phyloP scores from a whole-genome alignment of 768 basidiomycete species.

The Tylopilus felleus region DNA sequence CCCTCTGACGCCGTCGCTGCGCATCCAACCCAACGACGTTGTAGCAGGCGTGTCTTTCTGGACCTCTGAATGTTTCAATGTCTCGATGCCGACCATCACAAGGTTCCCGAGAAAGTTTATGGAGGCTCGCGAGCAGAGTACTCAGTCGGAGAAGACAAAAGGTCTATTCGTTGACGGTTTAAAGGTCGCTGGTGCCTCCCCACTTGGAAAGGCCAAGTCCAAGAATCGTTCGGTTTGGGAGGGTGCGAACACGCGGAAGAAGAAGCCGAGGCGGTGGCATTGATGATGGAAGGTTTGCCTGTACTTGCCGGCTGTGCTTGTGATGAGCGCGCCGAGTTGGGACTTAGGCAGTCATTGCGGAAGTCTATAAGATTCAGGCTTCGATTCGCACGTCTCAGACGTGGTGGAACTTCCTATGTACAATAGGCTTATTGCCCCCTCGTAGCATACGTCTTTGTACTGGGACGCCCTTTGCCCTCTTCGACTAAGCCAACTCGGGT shows the following conservation, averaged over 20 bases:
- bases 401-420: background rate
- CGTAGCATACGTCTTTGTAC: background rate
- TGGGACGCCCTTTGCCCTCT: background rate
- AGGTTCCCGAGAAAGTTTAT: slow-evolving; percentile 23
- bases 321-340: background rate
- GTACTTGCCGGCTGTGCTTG: background rate
- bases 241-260: slow-evolving; percentile 11
- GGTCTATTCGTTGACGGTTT: slow-evolving; percentile 25
- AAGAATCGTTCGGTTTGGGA: slow-evolving; percentile 27
- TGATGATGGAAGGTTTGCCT: background rate
- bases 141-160: slow-evolving; percentile 10
- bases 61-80: slow-evolving; percentile 35
- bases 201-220: slow-evolving; percentile 21
- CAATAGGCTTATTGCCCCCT: background rate
- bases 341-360: background rate
- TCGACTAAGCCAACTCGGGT: slow-evolving; percentile 18
- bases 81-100: slow-evolving; percentile 17
- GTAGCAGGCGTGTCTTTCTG: slow-evolving; percentile 60
- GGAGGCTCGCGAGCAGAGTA: slow-evolving; percentile 19
- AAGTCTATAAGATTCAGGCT: background rate
- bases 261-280: slow-evolving; percentile 18
- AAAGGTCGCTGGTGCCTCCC: slow-evolving; percentile 10
- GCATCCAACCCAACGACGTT: slow-evolving; percentile 41
- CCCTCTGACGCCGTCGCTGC: slow-evolving; percentile 46
- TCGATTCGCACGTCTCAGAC: background rate